Evolutionary conservation across 495 filamentous ascomycete species (phyloP), one percentile per base, ranked within the genome.

Genomic region (Bombardia bombarda): DNA sequence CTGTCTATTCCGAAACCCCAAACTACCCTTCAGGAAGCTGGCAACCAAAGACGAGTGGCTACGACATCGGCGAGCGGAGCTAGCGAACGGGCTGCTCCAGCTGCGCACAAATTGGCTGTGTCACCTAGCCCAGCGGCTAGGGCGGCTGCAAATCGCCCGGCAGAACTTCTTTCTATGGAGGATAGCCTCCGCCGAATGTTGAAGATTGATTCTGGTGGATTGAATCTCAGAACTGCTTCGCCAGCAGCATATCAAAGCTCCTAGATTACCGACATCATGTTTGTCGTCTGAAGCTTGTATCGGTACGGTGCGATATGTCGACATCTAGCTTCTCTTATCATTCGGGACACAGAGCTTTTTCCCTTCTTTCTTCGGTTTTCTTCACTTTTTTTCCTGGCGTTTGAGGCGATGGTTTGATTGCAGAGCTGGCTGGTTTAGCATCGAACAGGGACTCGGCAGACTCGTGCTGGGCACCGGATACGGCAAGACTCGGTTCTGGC

Each of bases 151-250:
- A 28, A 37, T 24, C 61, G 55, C 22, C 37, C 61, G 6, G 42
- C 61, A 7, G 58, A 70, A 32, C 30, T 75, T 39, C 33, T 55
- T 34, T 49, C 61, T 3, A 72, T 74, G 62, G 72, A 75, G 48
- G 65, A 74, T 31, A 61, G 59, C 40, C 68, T 77, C 24, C 63
- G 70, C 16, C 68, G 63, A 22, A 65, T 74, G 18, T 50, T 77
- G 21, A 75, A 75, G 40, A 50, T 74, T 17, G 67, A 66, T 20
- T 40, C 58, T 3, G 45, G 39, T 7, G n/a, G n/a, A 19, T 43
- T n/a, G 50, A 40, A 41, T 22, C 37, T 34, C 47, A 48, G 7
- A 19, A 32, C 33, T 23, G 49, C 30, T 43, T 31, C 14, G 41
- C 34, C 18, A 40, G 43, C 23, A 58, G 44, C 37, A n/a, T 56